Percentiles rank a stretch among this genome's conserved stretches.
Conservation (phyloP, 2,329 filamentous ascomycete species). For the Leptosphaerulina australis region DNA sequence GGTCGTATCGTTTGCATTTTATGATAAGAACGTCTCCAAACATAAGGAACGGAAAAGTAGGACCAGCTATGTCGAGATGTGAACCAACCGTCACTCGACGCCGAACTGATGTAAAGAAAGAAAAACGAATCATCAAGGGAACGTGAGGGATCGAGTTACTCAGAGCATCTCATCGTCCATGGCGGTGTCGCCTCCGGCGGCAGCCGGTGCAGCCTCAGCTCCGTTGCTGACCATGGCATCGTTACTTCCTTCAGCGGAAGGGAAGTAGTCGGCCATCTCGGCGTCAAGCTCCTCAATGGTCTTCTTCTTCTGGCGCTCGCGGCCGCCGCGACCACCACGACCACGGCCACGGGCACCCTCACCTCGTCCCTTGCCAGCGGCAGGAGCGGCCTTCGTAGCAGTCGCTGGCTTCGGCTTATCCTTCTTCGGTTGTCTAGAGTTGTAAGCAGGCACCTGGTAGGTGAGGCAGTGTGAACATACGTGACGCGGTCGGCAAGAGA, state of each 20-base stretch:
- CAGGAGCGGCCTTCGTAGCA: conserved; percentile 68
- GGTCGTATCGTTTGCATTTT: conserved; percentile 17
- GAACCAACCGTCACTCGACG: conserved; percentile 16
- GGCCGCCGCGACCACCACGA: conserved; percentile 51
- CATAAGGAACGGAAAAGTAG: conserved; percentile 18
- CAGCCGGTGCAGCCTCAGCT: conserved; percentile 52
- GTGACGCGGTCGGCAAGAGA: conserved; percentile 80
- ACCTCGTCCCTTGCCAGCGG: conserved; percentile 52
- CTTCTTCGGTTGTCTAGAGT: conserved; percentile 66
- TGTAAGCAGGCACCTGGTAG: conserved; percentile 11
- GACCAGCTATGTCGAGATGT: conserved; percentile 19
- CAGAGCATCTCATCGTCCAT: conserved; percentile 52
- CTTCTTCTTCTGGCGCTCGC: conserved; percentile 78
- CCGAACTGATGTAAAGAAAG: conserved; percentile 7
- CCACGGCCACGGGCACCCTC: conserved; percentile 52
- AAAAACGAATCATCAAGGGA: conserved; percentile 12
- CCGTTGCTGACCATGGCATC: conserved; percentile 55
- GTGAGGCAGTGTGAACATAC: conserved; percentile 55
- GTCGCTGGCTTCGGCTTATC: conserved; percentile 73
- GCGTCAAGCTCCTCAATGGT: conserved; percentile 93
- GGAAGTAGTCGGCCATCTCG: conserved; percentile 97
- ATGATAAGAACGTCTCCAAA: conserved; percentile 25
- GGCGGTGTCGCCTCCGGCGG: conserved; percentile 44
- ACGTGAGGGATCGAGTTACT: conserved; percentile 4
- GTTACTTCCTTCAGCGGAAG: conserved; percentile 52